Base-by-base conservation (phyloP, 148 eudicot genomes). In the Nepenthes mirabilis region DNA sequence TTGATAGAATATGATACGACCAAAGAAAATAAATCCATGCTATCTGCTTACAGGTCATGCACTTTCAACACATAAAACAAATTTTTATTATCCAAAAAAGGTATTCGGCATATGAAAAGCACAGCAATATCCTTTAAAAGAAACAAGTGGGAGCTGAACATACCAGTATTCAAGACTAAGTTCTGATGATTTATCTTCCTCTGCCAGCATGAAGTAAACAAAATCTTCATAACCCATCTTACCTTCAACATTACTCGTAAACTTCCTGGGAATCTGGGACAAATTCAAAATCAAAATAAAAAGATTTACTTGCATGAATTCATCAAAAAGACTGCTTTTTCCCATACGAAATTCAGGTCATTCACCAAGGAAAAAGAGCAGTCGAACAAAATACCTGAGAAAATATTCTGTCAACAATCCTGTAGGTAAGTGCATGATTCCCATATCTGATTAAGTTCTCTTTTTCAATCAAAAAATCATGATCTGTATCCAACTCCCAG, bases 151-250 rank as follows among this genome's bases (percentile, higher is more conserved):
- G 13, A 11, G 52, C 3, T 49, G 52, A 32, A 61, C 83, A 62
- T 82, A 87, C 97, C 97, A 91, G 66, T 83, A 91, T 68, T 91
- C 97, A 63, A 87, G 90, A 76, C 95, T 81, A 68, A 93, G 95
- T 66, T 91, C 97, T 68, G 97, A 88, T 49, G 95, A 79, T 77
- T 91, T 91, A 74, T 91, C 97, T 73, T 91, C 97, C 77, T 91
- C 97, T 14, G 97, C 82, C 49, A 91, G 74, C 72, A 91, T 91
- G 76, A 91, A 91, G 66, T 91, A 87, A 48, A 91, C 95, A 77
- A 91, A 91, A 75, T 91, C 97, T 77, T 91, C 95, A 79, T 91
- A 91, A 36, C 97, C 95, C 97, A 91, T 91, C 81, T 91, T 91
- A 37, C 97, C 95, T 63, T 85, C 97, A 72, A 81, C 84, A 68